These are phyloP conservation scores for Volvariella volvacea DNA, from an alignment of 1,284 basidiomycete genomes.

Conservation along the genomic window DNA sequence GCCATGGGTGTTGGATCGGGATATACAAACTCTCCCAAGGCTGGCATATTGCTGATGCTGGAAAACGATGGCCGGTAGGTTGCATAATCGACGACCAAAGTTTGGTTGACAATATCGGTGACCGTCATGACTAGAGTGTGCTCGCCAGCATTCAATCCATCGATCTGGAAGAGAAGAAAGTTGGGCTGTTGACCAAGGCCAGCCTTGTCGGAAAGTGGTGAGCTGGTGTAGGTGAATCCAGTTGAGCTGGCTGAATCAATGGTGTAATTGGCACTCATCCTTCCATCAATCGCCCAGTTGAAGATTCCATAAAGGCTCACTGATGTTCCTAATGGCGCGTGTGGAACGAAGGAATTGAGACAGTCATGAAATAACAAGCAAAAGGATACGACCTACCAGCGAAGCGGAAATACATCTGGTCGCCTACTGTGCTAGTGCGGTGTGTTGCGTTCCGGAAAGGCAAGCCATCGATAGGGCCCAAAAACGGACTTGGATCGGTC, in stretches of 20 bases:
- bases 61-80: too few species aligned
- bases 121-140: conserved; percentile 15
- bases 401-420: conserved; percentile 15
- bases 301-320: conserved; percentile 12
- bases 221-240: conserved; percentile 7
- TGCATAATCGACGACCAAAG: conserved; percentile 6
- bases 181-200: conserved; percentile 10
- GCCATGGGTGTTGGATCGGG: too few species aligned
- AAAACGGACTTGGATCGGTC: conserved; percentile 8
- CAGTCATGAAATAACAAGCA: background rate
- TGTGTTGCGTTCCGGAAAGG: conserved; percentile 17
- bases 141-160: conserved; percentile 8
- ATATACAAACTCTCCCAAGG: too few species aligned
- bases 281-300: conserved; percentile 9
- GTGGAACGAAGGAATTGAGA: conserved; percentile 5
- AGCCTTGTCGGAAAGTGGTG: conserved; percentile 7
- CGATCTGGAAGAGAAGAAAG: conserved; percentile 10
- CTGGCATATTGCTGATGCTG: too few species aligned
- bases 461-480: conserved; percentile 11
- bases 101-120: conserved; percentile 10
- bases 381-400: conserved; percentile 9
- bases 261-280: conserved; percentile 9
- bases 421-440: conserved; percentile 13
- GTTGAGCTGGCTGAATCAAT: conserved; percentile 8
- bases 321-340: conserved; percentile 9